Evolutionary conservation across 331 rosid species (phyloP).

Genomic region (Malus hybrid): DNA sequence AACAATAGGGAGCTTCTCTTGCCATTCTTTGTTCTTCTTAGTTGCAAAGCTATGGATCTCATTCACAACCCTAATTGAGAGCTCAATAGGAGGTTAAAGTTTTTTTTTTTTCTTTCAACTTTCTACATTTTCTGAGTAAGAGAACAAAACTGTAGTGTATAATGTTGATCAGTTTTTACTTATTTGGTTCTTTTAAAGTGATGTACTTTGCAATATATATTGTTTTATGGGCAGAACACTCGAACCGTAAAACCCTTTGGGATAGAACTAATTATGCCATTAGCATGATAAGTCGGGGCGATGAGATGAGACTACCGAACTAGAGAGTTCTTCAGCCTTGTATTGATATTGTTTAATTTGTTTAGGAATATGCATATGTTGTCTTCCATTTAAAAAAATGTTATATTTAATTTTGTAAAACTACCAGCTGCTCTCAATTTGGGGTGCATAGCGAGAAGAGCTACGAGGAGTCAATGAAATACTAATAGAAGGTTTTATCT

Average conservation of each 20-base stretch:
- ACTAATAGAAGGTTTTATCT: constrained; percentile 50
- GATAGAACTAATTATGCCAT: constrained; percentile 58
- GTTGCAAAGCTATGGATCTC: constrained; percentile 53
- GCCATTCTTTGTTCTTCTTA: constrained; percentile 72
- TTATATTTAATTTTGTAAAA: background rate
- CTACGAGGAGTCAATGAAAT: constrained; percentile 62
- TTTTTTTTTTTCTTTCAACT: background rate
- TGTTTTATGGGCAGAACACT: constrained; percentile 52
- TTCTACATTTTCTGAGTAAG: background rate
- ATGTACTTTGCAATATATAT: background rate
- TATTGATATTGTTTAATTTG: background rate
- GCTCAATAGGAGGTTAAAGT: background rate
- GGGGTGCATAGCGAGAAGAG: constrained; percentile 58
- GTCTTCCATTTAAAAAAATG: background rate
- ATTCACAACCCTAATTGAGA: constrained; percentile 23
- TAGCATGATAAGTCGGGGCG: constrained; percentile 48
- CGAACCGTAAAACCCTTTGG: constrained; percentile 55
- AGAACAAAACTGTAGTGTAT: background rate
- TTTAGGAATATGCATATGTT: background rate
- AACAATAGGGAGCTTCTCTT: constrained; percentile 54
- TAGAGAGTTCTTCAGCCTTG: too few species aligned
- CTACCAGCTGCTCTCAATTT: constrained; percentile 67
- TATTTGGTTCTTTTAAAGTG: background rate
- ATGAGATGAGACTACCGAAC: constrained; percentile 10
- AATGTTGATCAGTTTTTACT: background rate